A percentile compares a stretch with the other conserved stretches of the same genome.
Evolutionary conservation across 176 grass and related monocot genomes (phyloP).

Genomic region (Poa annua): DNA sequence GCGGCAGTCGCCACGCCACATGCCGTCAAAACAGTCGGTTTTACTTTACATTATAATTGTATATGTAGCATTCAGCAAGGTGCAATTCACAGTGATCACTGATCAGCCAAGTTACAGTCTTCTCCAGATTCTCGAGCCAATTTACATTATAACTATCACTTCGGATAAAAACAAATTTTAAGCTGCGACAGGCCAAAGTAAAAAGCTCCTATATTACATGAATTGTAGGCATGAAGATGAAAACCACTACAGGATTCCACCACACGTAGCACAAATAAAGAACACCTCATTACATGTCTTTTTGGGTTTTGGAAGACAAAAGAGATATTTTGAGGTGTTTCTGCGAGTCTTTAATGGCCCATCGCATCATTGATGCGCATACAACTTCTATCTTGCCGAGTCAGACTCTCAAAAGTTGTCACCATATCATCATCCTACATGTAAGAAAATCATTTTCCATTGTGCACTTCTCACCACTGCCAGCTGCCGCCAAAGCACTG

Average conservation of each 20-base stretch:
- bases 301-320: background rate
- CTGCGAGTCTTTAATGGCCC: constrained; percentile 14
- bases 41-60: no score
- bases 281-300: background rate
- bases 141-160: background rate
- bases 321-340: constrained; percentile 10
- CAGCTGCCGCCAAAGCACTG: constrained; percentile 72
- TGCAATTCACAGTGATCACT: background rate
- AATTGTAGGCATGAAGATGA: no score
- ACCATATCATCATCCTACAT: constrained; percentile 24
- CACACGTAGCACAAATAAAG: background rate
- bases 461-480: constrained; percentile 26
- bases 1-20: no score
- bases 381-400: constrained; percentile 3
- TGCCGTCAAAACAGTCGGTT: no score
- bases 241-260: background rate
- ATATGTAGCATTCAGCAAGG: background rate
- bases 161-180: background rate
- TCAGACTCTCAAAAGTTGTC: constrained; percentile 25
- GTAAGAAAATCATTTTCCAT: constrained; percentile 34
- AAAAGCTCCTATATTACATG: background rate
- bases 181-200: background rate
- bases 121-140: background rate
- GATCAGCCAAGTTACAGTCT: background rate
- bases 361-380: background rate